These are phyloP conservation scores for Russula foetens DNA, from an alignment of 768 basidiomycete species.

Conservation along the genomic window DNA sequence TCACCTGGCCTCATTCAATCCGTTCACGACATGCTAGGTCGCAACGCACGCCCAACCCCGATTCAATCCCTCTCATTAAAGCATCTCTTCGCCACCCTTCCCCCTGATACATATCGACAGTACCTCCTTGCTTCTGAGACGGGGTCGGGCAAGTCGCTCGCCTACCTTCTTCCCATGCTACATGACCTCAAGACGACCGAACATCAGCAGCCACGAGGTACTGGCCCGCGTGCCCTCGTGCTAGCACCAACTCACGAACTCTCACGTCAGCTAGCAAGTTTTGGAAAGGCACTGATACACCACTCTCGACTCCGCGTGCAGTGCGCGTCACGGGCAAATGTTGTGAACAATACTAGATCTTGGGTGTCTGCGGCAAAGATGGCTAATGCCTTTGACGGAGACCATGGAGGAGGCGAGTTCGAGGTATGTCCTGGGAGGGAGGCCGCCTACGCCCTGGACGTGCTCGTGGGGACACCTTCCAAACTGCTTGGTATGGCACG, in stretches of 20 bases:
- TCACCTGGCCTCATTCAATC: constrained; percentile 54
- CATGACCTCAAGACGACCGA: constrained; percentile 71
- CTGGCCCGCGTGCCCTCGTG: constrained; percentile 64
- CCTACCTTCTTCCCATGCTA: constrained; percentile 79
- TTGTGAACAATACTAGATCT: constrained; percentile 14
- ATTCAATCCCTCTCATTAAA: constrained; percentile 74
- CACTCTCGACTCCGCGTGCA: constrained; percentile 66
- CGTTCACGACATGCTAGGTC: constrained; percentile 50
- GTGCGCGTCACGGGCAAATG: constrained; percentile 60
- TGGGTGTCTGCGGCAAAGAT: constrained; percentile 42
- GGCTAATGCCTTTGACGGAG: constrained; percentile 26
- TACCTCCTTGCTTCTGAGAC: constrained; percentile 82
- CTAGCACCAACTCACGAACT: constrained; percentile 89
- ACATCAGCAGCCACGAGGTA: constrained; percentile 17
- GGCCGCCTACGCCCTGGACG: constrained; percentile 35
- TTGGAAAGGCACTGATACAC: constrained; percentile 71
- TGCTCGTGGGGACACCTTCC: constrained; percentile 58
- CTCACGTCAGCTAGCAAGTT: constrained; percentile 65
- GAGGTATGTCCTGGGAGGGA: constrained; percentile 17
- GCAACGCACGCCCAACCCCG: constrained; percentile 51
- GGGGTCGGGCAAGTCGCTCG: constrained; percentile 87
- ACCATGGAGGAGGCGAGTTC: constrained; percentile 22
- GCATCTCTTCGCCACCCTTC: constrained; percentile 40
- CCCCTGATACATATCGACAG: constrained; percentile 34
- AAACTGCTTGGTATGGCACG: constrained; percentile 53